Evolutionary conservation across 1,284 basidiomycete genomes (phyloP), one percentile per base, ranked within the genome.

Genomic region (Ganoderma leucocontextum): DNA sequence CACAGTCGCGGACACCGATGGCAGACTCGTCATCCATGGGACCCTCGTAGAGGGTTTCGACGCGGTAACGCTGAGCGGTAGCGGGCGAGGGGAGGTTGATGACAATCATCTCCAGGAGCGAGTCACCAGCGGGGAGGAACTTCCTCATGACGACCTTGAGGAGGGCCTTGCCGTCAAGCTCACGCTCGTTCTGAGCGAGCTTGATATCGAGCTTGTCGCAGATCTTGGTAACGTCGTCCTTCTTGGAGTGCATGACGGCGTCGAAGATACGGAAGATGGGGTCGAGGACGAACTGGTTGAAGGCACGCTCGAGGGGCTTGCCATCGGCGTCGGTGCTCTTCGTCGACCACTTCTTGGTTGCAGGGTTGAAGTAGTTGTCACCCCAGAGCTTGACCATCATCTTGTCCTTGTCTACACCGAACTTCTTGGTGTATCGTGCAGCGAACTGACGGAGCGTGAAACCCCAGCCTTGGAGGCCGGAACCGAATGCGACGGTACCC

Each of bases 1-100:
- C 95, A 82, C 98, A 99, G 84, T 99, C 97, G 74, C 98, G 93
- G 86, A 99, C 98, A 87, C 92, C 95, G 78, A 99, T 96, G 78
- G 98, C 98, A 69, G 95, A 97, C 85, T 99, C 97, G 81, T 99
- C 98, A 84, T 99, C 98, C 94, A 98, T 95, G 78, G 98, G 98
- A 82, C 98, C 98, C 83, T 99, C 98, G 85, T 99, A 99, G 69
- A 99, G 92, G 75, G 97, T 99, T 89, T 99, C 97, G 74, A 98
- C 97, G 90, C 98, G 97, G 86, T 99, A 99, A 71, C 91, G 89
- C 85, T 99, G 97, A 72, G 97, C 97, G 73, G 97, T 99, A 69
- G 92, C 92, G 72, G 97, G 98, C 64, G 98, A 99, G 69, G 97
- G 95, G 74, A 98, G 91, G 88, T 99, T 96, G 85, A 99, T 96